Conservation (phyloP, 768 basidiomycete species). For the Pleurotus salmoneostramineus region DNA sequence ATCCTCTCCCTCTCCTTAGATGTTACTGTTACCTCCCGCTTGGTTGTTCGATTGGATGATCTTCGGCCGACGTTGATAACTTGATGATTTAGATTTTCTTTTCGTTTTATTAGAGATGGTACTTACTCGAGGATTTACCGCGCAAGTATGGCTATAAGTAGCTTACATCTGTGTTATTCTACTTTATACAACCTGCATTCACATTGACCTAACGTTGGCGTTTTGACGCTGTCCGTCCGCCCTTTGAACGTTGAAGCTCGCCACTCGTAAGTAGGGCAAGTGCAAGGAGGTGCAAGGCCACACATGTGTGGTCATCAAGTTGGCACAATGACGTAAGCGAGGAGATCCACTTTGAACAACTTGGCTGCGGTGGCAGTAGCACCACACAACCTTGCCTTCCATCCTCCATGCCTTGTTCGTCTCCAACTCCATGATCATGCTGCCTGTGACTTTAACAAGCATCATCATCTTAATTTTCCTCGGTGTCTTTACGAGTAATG, state of each 20-base stretch:
- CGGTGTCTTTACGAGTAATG: slow-evolving; percentile 18
- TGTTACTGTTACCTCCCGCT: background rate
- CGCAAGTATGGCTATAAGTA: background rate
- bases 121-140: background rate
- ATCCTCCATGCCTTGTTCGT: background rate
- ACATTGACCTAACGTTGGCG: too few relatives aligned
- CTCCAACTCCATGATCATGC: slow-evolving; percentile 25
- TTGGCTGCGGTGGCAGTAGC: background rate
- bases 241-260: too few relatives aligned
- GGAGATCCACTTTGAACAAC: too few relatives aligned
- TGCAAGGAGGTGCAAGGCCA: too few relatives aligned
- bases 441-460: slow-evolving; percentile 42
- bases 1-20: background rate
- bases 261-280: too few relatives aligned
- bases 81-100: background rate
- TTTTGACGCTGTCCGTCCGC: too few relatives aligned
- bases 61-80: too few relatives aligned
- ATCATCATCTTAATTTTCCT: slow-evolving; percentile 40
- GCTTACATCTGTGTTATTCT: background rate
- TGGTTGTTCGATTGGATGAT: too few relatives aligned
- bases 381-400: too few relatives aligned
- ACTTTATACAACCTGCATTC: background rate
- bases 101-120: too few relatives aligned
- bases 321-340: background rate
- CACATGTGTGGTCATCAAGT: too few relatives aligned